phyloP scores from a whole-genome alignment of 2,329 filamentous ascomycete genomes.

The Ceratocystis harringtonii region DNA sequence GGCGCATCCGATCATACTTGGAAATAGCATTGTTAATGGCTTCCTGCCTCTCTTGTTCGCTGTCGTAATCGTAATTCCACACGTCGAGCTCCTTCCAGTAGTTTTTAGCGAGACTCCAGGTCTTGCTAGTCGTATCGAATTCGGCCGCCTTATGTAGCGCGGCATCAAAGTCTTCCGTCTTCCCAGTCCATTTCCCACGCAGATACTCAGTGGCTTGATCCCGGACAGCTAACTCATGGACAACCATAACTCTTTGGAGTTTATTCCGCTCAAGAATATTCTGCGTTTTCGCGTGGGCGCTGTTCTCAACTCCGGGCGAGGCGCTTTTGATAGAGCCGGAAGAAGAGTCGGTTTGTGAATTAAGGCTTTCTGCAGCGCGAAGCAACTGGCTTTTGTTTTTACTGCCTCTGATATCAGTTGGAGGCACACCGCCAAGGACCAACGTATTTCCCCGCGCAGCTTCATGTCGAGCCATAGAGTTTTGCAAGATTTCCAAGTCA shows the following conservation, averaged over 20 bases:
- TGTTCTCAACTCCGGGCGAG: conserved; percentile 28
- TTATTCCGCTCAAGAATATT: conserved; percentile 39
- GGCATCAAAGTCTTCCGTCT: conserved; percentile 37
- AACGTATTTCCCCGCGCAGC: conserved; percentile 26
- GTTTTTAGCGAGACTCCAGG: conserved; percentile 39
- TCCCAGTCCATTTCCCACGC: conserved; percentile 35
- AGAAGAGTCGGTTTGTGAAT: conserved; percentile 39
- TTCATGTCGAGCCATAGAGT: conserved; percentile 29
- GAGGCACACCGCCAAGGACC: conserved; percentile 14
- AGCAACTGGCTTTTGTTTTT: conserved; percentile 9
- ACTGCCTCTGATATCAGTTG: conserved; percentile 18
- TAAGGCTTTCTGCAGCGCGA: conserved; percentile 23
- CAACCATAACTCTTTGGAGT: conserved; percentile 37
- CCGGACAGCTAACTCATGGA: conserved; percentile 45
- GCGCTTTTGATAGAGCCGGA: conserved; percentile 36
- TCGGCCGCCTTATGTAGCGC: conserved; percentile 45
- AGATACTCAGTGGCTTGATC: conserved; percentile 38
- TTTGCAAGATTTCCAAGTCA: conserved; percentile 37
- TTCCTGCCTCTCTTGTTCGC: conserved; percentile 39
- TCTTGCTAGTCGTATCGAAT: conserved; percentile 32
- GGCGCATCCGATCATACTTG: conserved; percentile 43
- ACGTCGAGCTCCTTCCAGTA: conserved; percentile 51
- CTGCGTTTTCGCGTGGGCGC: conserved; percentile 34
- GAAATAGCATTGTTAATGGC: conserved; percentile 47
- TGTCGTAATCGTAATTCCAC: conserved; percentile 44